A percentile compares a stretch with the other conserved stretches of the same genome.
These are phyloP conservation scores for Talaromyces funiculosus DNA, from an alignment of 2,329 filamentous ascomycete species.

Conservation along the genomic window DNA sequence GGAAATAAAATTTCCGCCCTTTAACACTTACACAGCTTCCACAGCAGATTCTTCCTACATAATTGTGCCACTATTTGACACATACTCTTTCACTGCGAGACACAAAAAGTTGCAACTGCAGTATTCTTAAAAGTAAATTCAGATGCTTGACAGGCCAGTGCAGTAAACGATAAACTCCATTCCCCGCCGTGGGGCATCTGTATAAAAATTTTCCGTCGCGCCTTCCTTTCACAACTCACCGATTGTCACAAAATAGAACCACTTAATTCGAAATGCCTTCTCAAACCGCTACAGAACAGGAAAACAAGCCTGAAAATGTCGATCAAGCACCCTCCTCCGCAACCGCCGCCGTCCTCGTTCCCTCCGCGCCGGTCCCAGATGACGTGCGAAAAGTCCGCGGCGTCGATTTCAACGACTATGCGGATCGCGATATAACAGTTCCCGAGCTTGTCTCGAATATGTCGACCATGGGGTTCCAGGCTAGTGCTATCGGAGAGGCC, in stretches of 20 bases:
- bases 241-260: background rate
- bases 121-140: background rate
- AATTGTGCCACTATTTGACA: background rate
- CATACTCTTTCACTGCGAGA: too few relatives aligned
- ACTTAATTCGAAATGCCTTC: background rate
- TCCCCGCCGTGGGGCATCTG: background rate
- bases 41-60: too few relatives aligned
- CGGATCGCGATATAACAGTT: slow-evolving; percentile 68
- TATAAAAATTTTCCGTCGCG: background rate
- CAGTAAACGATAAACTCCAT: background rate
- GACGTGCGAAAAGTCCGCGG: slow-evolving; percentile 78
- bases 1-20: background rate
- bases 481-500: slow-evolving; percentile 75
- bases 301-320: background rate
- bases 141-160: background rate
- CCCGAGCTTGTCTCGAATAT: slow-evolving; percentile 78
- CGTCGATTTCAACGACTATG: slow-evolving; percentile 80
- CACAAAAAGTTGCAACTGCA: background rate
- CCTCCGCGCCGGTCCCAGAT: slow-evolving; percentile 74
- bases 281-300: background rate
- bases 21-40: background rate
- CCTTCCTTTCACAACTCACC: background rate
- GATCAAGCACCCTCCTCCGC: slow-evolving; percentile 41
- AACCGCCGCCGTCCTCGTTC: slow-evolving; percentile 76
- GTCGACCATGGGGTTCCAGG: slow-evolving; percentile 80